These are phyloP conservation scores for Lolium rigidum DNA, from an alignment of 176 grass and related monocot genomes.

Conservation along the genomic window DNA sequence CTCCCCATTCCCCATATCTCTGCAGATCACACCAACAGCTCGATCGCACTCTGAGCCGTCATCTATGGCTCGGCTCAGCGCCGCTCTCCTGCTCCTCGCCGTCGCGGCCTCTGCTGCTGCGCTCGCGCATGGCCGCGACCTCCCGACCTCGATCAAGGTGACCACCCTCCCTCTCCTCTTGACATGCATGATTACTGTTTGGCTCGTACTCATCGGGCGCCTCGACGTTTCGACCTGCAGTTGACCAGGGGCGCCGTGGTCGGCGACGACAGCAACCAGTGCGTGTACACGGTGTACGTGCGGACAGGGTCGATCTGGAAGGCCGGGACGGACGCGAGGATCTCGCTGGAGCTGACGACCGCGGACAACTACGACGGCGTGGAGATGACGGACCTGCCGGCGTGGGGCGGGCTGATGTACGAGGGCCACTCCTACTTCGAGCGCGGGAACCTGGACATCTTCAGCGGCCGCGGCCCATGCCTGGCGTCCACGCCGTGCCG, in stretches of 20 bases:
- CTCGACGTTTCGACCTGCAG: not conserved
- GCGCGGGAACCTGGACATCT: constrained; percentile 95
- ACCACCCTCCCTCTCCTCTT: not conserved
- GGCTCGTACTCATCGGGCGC: not conserved
- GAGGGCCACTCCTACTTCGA: constrained; percentile 81
- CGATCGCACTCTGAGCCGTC: not conserved
- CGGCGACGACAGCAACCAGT: constrained; percentile 37
- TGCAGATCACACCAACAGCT: not conserved
- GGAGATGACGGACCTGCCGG: constrained; percentile 63
- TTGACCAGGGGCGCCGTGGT: constrained; percentile 16
- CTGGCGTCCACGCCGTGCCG: constrained; percentile 59
- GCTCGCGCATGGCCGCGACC: constrained; percentile 8
- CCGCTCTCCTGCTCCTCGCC: constrained; percentile 40
- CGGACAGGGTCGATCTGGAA: constrained; percentile 88
- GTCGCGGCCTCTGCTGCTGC: constrained; percentile 5
- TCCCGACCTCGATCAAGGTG: constrained; percentile 34
- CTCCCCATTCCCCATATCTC: not conserved
- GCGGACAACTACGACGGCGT: constrained; percentile 47
- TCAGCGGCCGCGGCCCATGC: constrained; percentile 96
- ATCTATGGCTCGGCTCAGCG: constrained; percentile 43
- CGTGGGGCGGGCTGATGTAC: constrained; percentile 82
- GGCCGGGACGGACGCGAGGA: constrained; percentile 70
- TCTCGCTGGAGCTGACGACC: constrained; percentile 62
- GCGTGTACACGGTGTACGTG: constrained; percentile 97
- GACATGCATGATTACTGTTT: not conserved